Base-by-base conservation (phyloP, 2,329 filamentous ascomycete species). In the Colletotrichum brevisporum region DNA sequence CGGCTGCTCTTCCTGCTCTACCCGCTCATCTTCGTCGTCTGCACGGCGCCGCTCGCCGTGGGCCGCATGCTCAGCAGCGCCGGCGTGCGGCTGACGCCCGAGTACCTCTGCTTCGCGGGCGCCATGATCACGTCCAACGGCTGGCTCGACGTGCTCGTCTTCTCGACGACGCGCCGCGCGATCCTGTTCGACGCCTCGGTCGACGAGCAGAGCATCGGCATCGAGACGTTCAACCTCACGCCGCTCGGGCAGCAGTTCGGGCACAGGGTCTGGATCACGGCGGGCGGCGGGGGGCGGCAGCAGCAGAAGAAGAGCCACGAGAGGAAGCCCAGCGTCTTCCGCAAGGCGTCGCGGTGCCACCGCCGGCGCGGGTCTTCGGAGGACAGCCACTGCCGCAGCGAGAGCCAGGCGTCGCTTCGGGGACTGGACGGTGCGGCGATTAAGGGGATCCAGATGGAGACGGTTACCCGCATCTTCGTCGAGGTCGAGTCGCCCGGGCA, bases 11-110 rank as follows among this genome's bases (percentile, higher is more conserved):
- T 90, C 71, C 87, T 90, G 41, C 79, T 89, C 6, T 91, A 91
- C 71, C 89, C 89, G 0, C 72, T 89, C 62, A 86, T 90, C 70
- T 91, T 91, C 74, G 82, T 90, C 39, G 66, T 90, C 24, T 89
- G 89, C 76, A 91, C 89, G 0, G 80, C 89, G 0, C 90, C 89
- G 0, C 80, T 91, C 2, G 88, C 88, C 12, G 81, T 86, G 0
- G 86, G 87, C n/a, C 84, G 89, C 60, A 88, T 91, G 76, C 83
- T 84, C 52, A 82, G 83, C 51, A 88, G 90, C 83, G 81, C 84
- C 0, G 84, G 85, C 2, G 74, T 79, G n/a, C 51, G 78, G 0
- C 79, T 87, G 16, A 81, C 85, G 0, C 76, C 85, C 1, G 73
- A 74, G 0, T 88, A 86, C 73, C 88, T 86, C 75, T 83, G 82